Conservation (phyloP, 208 protist species). For the Crithidia expoeki region DNA sequence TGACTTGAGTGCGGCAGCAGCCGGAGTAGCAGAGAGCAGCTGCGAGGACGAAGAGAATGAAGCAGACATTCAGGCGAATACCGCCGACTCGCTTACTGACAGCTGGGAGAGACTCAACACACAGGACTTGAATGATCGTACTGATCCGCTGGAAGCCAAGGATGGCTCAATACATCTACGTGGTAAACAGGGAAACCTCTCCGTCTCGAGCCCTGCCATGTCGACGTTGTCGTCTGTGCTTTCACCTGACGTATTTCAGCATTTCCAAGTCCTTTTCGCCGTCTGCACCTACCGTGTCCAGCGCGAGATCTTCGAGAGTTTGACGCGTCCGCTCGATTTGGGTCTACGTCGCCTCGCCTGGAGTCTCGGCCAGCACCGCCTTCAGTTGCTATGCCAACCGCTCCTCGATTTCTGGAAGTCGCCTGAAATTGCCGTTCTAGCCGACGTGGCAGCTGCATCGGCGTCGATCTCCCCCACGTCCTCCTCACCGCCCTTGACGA, state of each 20-base stretch:
- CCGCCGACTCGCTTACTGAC: no score
- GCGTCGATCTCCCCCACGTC: not conserved
- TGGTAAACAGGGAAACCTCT: not conserved
- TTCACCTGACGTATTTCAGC: conserved; percentile 11
- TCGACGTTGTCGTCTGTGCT: conserved; percentile 23
- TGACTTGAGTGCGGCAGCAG: not conserved
- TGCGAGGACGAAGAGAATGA: not conserved
- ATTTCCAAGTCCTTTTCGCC: conserved; percentile 15
- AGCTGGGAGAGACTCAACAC: no score
- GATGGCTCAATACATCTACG: no score
- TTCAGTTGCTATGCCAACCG: conserved; percentile 23
- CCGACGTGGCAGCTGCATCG: not conserved
- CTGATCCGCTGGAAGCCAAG: no score
- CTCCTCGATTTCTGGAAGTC: conserved; percentile 26
- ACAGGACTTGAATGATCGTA: no score
- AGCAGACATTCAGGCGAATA: not conserved
- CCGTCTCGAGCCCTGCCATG: not conserved
- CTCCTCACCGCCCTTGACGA: not conserved
- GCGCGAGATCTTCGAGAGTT: conserved; percentile 19
- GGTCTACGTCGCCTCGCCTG: conserved; percentile 21
- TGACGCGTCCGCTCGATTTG: conserved; percentile 27
- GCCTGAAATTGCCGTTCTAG: not conserved
- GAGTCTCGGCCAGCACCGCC: conserved; percentile 27
- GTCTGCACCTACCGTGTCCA: conserved; percentile 21
- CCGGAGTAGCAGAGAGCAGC: not conserved